phyloP scores from a whole-genome alignment of 805 yeast species.

The Starmerella sp. region DNA sequence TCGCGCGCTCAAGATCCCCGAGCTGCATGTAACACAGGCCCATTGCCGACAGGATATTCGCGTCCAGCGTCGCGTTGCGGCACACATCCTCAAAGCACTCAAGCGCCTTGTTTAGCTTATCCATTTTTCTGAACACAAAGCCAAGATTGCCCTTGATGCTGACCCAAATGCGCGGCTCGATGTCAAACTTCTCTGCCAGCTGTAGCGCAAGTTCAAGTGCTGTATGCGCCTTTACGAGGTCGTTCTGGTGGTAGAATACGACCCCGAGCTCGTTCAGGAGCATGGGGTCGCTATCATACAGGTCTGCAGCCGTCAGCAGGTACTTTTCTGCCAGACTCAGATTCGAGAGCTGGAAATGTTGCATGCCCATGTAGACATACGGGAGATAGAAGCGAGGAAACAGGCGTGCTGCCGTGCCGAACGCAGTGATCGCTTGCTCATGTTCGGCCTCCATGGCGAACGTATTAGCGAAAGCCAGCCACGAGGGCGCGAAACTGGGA shows the following conservation, averaged over 20 bases:
- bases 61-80: slow-evolving; percentile 55
- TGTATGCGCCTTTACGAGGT: slow-evolving; percentile 52
- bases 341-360: slow-evolving; percentile 79
- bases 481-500: slow-evolving; percentile 86
- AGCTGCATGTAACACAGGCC: slow-evolving; percentile 70
- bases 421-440: slow-evolving; percentile 95
- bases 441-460: slow-evolving; percentile 98
- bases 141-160: slow-evolving; percentile 39
- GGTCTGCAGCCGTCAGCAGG: slow-evolving; percentile 56
- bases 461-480: slow-evolving; percentile 98
- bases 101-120: slow-evolving; percentile 62
- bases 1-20: slow-evolving; percentile 53
- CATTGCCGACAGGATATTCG: slow-evolving; percentile 69
- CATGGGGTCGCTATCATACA: slow-evolving; percentile 79
- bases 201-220: slow-evolving; percentile 24
- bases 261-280: slow-evolving; percentile 89
- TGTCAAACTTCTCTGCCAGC: slow-evolving; percentile 34
- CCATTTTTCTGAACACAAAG: slow-evolving; percentile 18
- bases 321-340: slow-evolving; percentile 78
- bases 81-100: slow-evolving; percentile 67
- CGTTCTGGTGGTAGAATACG: slow-evolving; percentile 65
- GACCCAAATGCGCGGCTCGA: slow-evolving; percentile 73
- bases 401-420: slow-evolving; percentile 85
- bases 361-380: slow-evolving; percentile 87
- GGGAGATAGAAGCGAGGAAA: slow-evolving; percentile 75